Conservation (phyloP, 352 stramenopile species). For the Phytophthora kernoviae region DNA sequence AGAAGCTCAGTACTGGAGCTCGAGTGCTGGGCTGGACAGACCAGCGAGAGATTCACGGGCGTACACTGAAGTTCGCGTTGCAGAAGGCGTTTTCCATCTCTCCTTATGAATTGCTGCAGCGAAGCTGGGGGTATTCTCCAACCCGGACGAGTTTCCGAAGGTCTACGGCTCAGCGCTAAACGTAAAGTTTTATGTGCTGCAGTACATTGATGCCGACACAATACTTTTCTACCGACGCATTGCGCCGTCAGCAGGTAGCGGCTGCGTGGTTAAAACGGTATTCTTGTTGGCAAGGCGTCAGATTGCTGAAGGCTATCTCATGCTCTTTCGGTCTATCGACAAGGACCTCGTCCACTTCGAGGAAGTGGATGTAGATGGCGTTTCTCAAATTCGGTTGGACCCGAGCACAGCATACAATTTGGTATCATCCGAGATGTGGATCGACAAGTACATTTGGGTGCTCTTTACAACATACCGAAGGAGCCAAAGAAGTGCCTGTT, state of each 20-base stretch:
- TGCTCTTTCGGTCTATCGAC: conserved; percentile 67
- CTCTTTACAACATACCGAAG: conserved; percentile 43
- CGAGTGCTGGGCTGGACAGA: conserved; percentile 71
- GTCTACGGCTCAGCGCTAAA: conserved; percentile 54
- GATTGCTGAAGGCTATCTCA: conserved; percentile 60
- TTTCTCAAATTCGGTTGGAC: conserved; percentile 12
- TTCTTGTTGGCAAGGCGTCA: conserved; percentile 63
- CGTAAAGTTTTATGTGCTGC: conserved; percentile 50
- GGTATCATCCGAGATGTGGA: conserved; percentile 44
- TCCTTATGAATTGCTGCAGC: conserved; percentile 46
- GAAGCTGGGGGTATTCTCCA: conserved; percentile 69
- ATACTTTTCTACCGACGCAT: conserved; percentile 66
- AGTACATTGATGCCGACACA: conserved; percentile 58
- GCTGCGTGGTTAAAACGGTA: conserved; percentile 54
- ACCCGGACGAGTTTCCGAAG: conserved; percentile 43
- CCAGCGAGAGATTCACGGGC: conserved; percentile 50
- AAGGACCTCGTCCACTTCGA: conserved; percentile 52
- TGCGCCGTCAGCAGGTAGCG: conserved; percentile 29
- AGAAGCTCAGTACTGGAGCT: conserved; percentile 54
- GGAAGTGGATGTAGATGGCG: conserved; percentile 36
- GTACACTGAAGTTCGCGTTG: conserved; percentile 63
- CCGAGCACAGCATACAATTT: conserved; percentile 3
- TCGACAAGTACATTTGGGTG: conserved; percentile 72
- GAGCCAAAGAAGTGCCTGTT: conserved; percentile 43
- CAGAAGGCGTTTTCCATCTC: conserved; percentile 58